Percentiles rank a stretch among this genome's conserved stretches.
Evolutionary conservation across 257 asterid species (phyloP).

Genomic region (Nicotiana otophora): DNA sequence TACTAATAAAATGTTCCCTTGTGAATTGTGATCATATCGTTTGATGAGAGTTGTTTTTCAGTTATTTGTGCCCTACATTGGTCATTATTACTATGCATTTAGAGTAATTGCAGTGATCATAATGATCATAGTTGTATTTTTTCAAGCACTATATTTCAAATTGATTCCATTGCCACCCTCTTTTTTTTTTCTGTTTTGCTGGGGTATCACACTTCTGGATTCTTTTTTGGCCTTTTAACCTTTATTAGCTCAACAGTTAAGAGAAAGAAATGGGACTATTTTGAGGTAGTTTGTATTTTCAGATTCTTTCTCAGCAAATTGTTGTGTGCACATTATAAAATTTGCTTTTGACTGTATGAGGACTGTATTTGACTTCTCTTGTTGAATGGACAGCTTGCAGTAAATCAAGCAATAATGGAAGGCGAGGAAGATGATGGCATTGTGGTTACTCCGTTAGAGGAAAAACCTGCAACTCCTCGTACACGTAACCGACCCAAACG

Average conservation of each 20-base stretch:
- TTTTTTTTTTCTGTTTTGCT: not conserved
- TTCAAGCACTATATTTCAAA: not conserved
- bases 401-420: conserved; percentile 46
- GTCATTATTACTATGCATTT: not conserved
- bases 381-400: conserved; percentile 36
- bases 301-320: not conserved
- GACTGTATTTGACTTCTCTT: conserved; percentile 5
- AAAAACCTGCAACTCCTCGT: conserved; percentile 40
- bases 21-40: not conserved
- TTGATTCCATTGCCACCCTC: not conserved
- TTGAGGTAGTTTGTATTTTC: not conserved
- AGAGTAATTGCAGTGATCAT: not conserved
- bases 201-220: not conserved
- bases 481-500: conserved; percentile 73
- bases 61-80: not conserved
- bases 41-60: not conserved
- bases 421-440: conserved; percentile 38
- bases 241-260: not conserved
- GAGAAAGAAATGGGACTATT: not conserved
- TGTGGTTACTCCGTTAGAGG: conserved; percentile 24
- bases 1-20: not conserved
- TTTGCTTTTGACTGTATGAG: not conserved
- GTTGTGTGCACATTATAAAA: not conserved
- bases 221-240: not conserved
- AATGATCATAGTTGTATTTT: not conserved